phyloP scores from a whole-genome alignment of 768 basidiomycete genomes.

The Baorangia bicolor region DNA sequence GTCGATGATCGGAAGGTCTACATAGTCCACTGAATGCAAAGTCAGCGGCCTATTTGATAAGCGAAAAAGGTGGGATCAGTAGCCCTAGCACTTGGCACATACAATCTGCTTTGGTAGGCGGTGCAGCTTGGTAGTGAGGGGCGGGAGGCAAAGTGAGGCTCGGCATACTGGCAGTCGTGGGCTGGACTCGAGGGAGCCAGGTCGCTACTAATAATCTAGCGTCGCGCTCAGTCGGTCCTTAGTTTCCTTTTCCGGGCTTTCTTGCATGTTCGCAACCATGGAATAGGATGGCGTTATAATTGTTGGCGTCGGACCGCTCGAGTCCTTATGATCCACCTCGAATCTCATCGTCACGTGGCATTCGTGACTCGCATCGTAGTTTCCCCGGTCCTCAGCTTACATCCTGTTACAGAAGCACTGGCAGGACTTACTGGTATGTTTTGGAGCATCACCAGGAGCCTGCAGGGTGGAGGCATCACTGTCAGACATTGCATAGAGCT shows the following conservation, averaged over 20 bases:
- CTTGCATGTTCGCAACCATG: not conserved
- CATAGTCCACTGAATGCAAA: slow-evolving; percentile 43
- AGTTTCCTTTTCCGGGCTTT: not conserved
- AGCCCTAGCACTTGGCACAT: slow-evolving; percentile 8
- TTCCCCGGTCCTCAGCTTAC: too few species aligned
- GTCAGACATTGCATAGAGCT: too few species aligned
- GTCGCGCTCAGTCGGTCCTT: not conserved
- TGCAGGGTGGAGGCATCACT: too few species aligned
- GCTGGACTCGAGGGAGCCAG: not conserved
- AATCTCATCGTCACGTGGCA: too few species aligned
- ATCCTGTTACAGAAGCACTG: too few species aligned
- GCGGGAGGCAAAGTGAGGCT: slow-evolving; percentile 31
- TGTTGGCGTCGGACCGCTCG: too few species aligned
- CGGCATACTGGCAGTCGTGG: slow-evolving; percentile 24
- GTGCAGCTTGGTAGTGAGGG: slow-evolving; percentile 39
- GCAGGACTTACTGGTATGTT: too few species aligned
- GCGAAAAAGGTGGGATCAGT: not conserved
- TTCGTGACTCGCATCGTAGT: too few species aligned
- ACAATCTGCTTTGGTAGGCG: slow-evolving; percentile 37
- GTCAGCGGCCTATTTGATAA: not conserved
- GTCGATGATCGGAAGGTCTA: slow-evolving; percentile 54
- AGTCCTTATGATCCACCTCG: too few species aligned
- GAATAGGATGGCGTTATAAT: too few species aligned
- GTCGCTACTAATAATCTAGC: not conserved
- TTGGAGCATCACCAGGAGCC: too few species aligned